Base-by-base conservation (phyloP, 805 yeast genomes). In the Metschnikowia amazonensis region DNA sequence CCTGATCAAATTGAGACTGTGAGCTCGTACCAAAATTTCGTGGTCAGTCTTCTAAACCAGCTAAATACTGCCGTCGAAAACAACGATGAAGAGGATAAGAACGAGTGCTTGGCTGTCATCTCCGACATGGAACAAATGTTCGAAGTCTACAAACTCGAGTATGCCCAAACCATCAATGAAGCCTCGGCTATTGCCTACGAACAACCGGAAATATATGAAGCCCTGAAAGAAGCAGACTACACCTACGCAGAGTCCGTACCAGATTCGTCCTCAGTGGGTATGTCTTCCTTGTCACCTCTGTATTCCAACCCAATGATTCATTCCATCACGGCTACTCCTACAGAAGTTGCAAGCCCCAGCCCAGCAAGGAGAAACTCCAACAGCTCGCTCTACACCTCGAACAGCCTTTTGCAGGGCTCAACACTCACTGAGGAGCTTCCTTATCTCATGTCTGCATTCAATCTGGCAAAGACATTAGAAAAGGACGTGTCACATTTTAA, bases 71-170 rank as follows among this genome's bases (percentile, higher is more conserved):
- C 85, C 2, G 75, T 81, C 6, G 72, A 70, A 5, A 59, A 65
- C 13, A 76, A 77, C 28, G 86, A 84, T 55, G 71, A 75, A 16
- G 75, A 77, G 34, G 77, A 77, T 10, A 80, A 81, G 45, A 75
- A 79, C 64, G 89, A 84, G 57, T 83, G 88, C 53, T 69, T 84
- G 44, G 79, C 80, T 0, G 82, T 82, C 25, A 79, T 84, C 24
- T 74, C 74, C 48, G 89, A 84, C 52, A 82, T 84, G 64, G 89
- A 84, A 56, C 76, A 80, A 52, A 84, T 84, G 89, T 84, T 81
- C 60, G 83, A 81, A 37, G 75, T 80, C 0, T 70, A 62, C 53
- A 70, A 68, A 48, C 51, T 67, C 32, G 75, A 71, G 42, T 60
- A 57, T 34, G 57, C 62, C 7, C 60, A 56, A 36, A 57, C 60